A percentile compares a stretch with the other conserved stretches of the same genome.
Evolutionary conservation across 805 yeast species (phyloP).

Genomic region (Brettanomyces nanus): DNA sequence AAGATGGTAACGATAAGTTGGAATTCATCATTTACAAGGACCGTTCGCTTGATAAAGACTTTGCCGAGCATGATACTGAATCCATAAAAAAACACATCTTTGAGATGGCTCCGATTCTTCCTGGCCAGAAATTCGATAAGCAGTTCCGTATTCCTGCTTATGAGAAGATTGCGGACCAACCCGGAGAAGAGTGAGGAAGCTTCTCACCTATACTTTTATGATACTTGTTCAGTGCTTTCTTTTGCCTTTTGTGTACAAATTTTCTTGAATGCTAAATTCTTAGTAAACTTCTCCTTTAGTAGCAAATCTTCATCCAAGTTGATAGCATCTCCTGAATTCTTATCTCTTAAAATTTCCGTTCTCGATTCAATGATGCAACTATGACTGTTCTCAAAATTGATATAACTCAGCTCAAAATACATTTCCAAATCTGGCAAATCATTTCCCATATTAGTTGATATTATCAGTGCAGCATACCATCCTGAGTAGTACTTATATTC

Average conservation of each 20-base stretch:
- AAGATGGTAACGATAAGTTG: conserved; percentile 33
- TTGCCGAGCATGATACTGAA: conserved; percentile 36
- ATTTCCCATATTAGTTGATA: neutral
- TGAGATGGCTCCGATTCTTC: conserved; percentile 68
- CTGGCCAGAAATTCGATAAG: conserved; percentile 65
- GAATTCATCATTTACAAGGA: conserved; percentile 61
- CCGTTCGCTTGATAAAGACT: conserved; percentile 33
- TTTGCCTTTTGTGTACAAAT: neutral
- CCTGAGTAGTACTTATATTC: conserved; percentile 8
- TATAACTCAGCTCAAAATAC: neutral
- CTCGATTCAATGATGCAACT: neutral
- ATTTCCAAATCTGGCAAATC: neutral
- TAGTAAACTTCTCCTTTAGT: conserved; percentile 10
- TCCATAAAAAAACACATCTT: conserved; percentile 48
- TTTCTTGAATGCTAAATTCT: conserved; percentile 4
- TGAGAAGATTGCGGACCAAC: conserved; percentile 33
- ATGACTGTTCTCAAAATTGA: neutral
- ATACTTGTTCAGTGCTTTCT: neutral
- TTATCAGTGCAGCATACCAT: conserved; percentile 6
- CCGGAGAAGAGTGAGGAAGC: too few relatives aligned
- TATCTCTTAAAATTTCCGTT: neutral
- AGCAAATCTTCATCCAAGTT: conserved; percentile 9
- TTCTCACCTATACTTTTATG: too few relatives aligned
- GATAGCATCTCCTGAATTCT: neutral
- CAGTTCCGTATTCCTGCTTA: conserved; percentile 64